Evolutionary conservation across 2,329 filamentous ascomycete species (phyloP).

Genomic region (Pseudopithomyces maydicus): DNA sequence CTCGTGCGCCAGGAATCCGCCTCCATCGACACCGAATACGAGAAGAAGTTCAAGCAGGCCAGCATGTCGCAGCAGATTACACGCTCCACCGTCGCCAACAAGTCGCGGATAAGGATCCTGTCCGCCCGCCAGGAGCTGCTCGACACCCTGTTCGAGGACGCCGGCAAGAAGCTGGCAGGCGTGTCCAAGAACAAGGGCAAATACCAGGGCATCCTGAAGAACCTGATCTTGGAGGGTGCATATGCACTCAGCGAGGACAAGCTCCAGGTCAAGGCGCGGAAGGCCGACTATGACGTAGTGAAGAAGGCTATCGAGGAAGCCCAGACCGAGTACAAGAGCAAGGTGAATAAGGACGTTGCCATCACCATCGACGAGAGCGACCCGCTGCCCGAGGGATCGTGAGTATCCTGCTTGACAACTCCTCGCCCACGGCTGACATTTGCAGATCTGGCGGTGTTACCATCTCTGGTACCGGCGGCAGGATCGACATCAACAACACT

Average conservation of each 20-base stretch:
- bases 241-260: slow-evolving; percentile 86
- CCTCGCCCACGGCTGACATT: slow-evolving; percentile 14
- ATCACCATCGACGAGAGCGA: slow-evolving; percentile 79
- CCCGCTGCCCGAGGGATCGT: slow-evolving; percentile 81
- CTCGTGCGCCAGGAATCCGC: slow-evolving; percentile 94
- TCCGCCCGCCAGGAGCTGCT: slow-evolving; percentile 87
- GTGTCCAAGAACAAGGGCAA: slow-evolving; percentile 71
- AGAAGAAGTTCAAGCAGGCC: slow-evolving; percentile 99
- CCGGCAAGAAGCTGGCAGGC: slow-evolving; percentile 71
- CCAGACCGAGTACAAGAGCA: slow-evolving; percentile 81
- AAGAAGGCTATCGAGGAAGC: slow-evolving; percentile 81
- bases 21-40: slow-evolving; percentile 88
- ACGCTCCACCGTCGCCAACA: slow-evolving; percentile 93
- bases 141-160: slow-evolving; percentile 84
- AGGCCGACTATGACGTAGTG: slow-evolving; percentile 76
- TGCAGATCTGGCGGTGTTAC: slow-evolving; percentile 79
- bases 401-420: slow-evolving; percentile 46
- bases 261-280: slow-evolving; percentile 74
- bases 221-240: slow-evolving; percentile 84
- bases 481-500: slow-evolving; percentile 99
- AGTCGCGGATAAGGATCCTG: slow-evolving; percentile 88
- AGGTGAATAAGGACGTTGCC: slow-evolving; percentile 70
- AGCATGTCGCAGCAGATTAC: slow-evolving; percentile 99
- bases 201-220: slow-evolving; percentile 78
- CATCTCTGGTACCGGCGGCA: slow-evolving; percentile 81